Conservation (phyloP, 441 rosid species). For the Euphorbia corollata region DNA sequence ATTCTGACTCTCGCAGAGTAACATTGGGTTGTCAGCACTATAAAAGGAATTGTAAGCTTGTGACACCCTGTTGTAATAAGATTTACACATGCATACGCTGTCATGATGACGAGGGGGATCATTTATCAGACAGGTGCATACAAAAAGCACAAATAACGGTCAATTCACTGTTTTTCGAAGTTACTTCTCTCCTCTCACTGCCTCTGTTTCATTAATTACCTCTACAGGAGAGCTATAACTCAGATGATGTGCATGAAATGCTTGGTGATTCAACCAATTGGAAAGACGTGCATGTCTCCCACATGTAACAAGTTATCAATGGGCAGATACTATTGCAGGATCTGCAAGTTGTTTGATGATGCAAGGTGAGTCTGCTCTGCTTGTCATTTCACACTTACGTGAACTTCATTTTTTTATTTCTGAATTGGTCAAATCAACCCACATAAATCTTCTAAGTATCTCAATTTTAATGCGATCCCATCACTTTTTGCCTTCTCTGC, state of each 20-base stretch:
- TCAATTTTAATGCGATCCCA: not conserved
- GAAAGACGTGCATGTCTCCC: conserved; percentile 38
- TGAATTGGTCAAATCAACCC: too few relatives aligned
- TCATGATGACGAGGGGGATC: conserved; percentile 73
- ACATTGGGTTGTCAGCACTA: conserved; percentile 71
- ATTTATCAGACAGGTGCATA: conserved; percentile 53
- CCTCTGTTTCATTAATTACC: conserved; percentile 13
- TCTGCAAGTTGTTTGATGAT: conserved; percentile 66
- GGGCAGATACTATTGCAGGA: conserved; percentile 70
- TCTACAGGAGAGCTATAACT: conserved; percentile 45
- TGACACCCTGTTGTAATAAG: conserved; percentile 56
- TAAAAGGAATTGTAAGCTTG: conserved; percentile 65
- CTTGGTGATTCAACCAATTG: conserved; percentile 53
- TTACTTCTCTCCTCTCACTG: conserved; percentile 8
- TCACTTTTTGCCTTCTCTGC: not conserved
- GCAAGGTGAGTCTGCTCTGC: conserved; percentile 40
- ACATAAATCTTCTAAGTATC: not conserved
- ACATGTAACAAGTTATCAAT: conserved; percentile 54
- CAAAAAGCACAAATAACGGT: conserved; percentile 1
- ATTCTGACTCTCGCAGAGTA: conserved; percentile 33
- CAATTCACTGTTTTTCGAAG: conserved; percentile 4
- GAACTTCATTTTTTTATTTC: not conserved
- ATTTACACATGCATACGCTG: conserved; percentile 68
- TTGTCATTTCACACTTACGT: not conserved
- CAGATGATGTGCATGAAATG: conserved; percentile 92